Evolutionary conservation across 2,329 filamentous ascomycete species (phyloP), one percentile per base, ranked within the genome.

Genomic region (Venturia pyrina): DNA sequence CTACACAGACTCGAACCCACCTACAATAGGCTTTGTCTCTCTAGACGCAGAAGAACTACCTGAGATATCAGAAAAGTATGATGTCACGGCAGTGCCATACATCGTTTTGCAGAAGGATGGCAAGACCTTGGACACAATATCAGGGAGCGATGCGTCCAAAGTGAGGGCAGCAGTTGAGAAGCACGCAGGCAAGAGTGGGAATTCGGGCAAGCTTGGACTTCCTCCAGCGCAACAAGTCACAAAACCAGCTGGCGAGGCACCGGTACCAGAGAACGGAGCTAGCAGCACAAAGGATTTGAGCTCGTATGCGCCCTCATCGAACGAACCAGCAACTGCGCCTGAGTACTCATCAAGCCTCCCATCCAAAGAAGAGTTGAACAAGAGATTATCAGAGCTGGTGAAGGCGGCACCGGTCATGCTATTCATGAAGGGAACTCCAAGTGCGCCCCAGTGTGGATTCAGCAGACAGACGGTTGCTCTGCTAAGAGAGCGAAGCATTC

Each of bases 391-490:
- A 24, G 90, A 96, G 71, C 83, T 99, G 44, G 93, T 98, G 70
- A 96, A 93, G 80, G 95, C 95, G 5, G 93, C 95, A 41, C 91
- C 93, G 0, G 93, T 99, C 41, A 99, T 99, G 95, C 82, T 99
- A 37, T 99, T 99, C 78, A 96, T 96, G 91, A 96, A 96, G 80
- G 93, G 92, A n/a, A 96, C 91, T 2, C 92, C 92, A 0, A 90
- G 87, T 69, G 84, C 86, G 41, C 92, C 92, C 0, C 90, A 96
- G 77, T 96, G 93, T 73, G 92, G 95, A 2, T 99, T 99, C 79
- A 96, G 91, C 70, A 83, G 93, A 70, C 92, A 97, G 79, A 80
- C 96, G 57, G 95, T 99, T 56, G 87, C 82, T 34, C 85, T 99
- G 60, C 79, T 99, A 72, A 85, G 95, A 64, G 93, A 98, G 78